Evolutionary conservation across 2,329 filamentous ascomycete species (phyloP), one percentile per base, ranked within the genome.

Genomic region (Nemania sp.): DNA sequence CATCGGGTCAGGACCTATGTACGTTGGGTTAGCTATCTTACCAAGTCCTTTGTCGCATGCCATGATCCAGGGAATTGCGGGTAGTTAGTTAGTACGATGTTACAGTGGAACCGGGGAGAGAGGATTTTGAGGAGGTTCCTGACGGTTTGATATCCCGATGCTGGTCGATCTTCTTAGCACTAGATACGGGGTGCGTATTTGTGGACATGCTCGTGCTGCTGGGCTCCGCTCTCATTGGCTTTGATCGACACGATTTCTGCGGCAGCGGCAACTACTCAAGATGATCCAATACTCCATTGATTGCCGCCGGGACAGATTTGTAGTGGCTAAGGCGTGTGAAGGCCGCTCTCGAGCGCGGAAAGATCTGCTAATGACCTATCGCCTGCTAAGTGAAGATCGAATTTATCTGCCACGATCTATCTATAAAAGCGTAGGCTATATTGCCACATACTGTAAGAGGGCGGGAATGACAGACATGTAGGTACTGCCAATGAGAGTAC

Each of bases 1-100:
- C 58, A 45, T 57, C 52, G 53, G 47, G 53, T 59, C 62, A 41
- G 52, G 54, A 64, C 54, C 39, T 54, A 61, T 66, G 60, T 64
- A 60, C 68, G 65, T 66, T 66, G 49, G 68, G 67, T 72, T 74
- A 74, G 75, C 64, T 64, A 33, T 50, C 66, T 51, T 59, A 37
- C 39, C n/a, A 54, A 52, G 20, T 39, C 37, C n/a, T n/a, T n/a
- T 44, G 54, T 43, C 44, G 52, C 45, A 60, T 63, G 61, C 67
- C 62, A 68, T 62, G 70, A 70, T 71, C 64, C 70, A 68, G 69
- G 70, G 66, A 70, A 58, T 62, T 61, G 55, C 63, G 71, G 72
- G 68, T 68, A 72, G 65, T 64, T 59, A 61, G 64, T 58, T 67
- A 66, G 66, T 63, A 64, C 65, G 56, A 67, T 68, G 65, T 56